Percentiles rank a stretch among this genome's conserved stretches.
Conservation (phyloP, 306 rosid genomes). For the Calophaca sinica region DNA sequence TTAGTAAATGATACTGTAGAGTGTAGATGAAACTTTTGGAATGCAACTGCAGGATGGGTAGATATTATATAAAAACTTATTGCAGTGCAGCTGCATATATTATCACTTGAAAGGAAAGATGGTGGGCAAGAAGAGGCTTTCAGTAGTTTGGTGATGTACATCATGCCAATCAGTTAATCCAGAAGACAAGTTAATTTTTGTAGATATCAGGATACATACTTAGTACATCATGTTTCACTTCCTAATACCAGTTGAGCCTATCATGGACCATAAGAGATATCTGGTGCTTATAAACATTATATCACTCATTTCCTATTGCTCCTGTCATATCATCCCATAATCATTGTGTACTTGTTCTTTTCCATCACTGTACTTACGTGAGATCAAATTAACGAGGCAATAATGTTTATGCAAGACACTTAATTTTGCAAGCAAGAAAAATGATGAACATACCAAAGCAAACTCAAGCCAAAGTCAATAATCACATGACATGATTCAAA, state of each 20-base stretch:
- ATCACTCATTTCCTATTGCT: no score
- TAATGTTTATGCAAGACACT: no score
- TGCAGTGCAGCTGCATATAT: not conserved
- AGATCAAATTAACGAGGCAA: no score
- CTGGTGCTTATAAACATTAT: no score
- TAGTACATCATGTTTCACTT: not conserved
- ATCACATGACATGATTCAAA: not conserved
- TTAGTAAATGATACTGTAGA: not conserved
- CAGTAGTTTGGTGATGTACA: no score
- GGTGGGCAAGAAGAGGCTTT: no score
- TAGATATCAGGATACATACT: not conserved
- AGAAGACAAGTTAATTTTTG: not conserved
- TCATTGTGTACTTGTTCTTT: no score
- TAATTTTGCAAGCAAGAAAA: not conserved
- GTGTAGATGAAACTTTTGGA: not conserved
- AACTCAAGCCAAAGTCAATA: not conserved
- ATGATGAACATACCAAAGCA: slow-evolving; percentile 1
- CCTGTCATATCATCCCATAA: no score
- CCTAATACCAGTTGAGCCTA: no score
- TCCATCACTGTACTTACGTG: no score
- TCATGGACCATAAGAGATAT: no score
- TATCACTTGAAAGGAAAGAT: no score
- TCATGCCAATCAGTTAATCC: not conserved
- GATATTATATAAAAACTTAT: not conserved
- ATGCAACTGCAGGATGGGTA: slow-evolving; percentile 7